Evolutionary conservation across 208 protist genomes (phyloP).

Genomic region (Trypanosoma lewisi): DNA sequence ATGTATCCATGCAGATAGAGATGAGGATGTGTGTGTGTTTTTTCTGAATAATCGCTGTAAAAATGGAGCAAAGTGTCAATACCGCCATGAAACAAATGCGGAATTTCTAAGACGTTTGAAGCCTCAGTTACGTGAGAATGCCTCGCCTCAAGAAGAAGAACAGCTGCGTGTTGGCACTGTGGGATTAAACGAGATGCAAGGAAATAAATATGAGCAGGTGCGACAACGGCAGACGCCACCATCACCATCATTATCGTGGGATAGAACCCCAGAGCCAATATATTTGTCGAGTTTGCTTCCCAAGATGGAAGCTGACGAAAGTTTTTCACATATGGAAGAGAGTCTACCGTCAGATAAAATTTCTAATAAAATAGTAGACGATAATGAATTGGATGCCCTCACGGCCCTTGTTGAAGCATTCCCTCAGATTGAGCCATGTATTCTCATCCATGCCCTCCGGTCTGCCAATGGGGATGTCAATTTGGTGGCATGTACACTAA

Average conservation of each 20-base stretch:
- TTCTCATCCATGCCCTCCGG: constrained; percentile 63
- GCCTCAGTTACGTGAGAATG: background rate
- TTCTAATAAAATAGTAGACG: constrained; percentile 3
- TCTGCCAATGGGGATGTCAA: constrained; percentile 36
- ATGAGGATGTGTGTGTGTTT: constrained; percentile 71
- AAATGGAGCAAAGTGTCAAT: constrained; percentile 38
- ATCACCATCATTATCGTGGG: background rate
- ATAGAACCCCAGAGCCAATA: background rate
- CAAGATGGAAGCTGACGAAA: background rate
- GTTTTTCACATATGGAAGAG: background rate
- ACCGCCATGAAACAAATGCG: constrained; percentile 61
- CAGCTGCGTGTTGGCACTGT: background rate
- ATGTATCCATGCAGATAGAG: constrained; percentile 55
- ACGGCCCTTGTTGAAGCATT: constrained; percentile 55
- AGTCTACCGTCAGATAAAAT: background rate
- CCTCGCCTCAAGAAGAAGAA: background rate
- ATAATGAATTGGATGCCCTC: constrained; percentile 40
- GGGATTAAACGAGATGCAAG: background rate
- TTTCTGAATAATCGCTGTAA: constrained; percentile 57
- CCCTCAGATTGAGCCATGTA: constrained; percentile 36
- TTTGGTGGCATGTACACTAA: constrained; percentile 36
- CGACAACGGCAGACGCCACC: background rate
- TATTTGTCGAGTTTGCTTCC: constrained; percentile 18
- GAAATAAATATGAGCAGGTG: background rate
- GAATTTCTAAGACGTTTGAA: constrained; percentile 33